Conservation (phyloP, 2,329 filamentous ascomycete species). For the Sporothrix humicola region DNA sequence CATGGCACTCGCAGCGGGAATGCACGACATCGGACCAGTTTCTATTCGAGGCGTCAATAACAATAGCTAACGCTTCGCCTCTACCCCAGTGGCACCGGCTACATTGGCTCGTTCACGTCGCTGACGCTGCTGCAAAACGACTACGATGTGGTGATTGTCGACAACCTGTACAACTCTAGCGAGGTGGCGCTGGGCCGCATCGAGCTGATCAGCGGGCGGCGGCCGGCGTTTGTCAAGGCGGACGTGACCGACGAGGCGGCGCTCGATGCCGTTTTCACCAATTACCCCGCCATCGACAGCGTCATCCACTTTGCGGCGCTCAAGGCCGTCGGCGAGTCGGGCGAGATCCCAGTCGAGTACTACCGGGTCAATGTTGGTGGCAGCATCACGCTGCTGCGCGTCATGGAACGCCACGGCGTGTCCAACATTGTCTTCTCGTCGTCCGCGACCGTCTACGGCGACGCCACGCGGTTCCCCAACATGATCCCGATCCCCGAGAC, state of each 20-base stretch:
- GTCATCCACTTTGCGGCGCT: slow-evolving; percentile 98
- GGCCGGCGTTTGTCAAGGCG: slow-evolving; percentile 80
- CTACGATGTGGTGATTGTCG: slow-evolving; percentile 95
- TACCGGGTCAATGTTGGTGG: slow-evolving; percentile 96
- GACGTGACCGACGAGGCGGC: slow-evolving; percentile 87
- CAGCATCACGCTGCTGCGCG: slow-evolving; percentile 82
- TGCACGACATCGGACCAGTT: neutral
- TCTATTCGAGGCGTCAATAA: neutral
- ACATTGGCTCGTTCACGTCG: slow-evolving; percentile 97
- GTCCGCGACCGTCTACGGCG: slow-evolving; percentile 96
- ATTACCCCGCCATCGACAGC: slow-evolving; percentile 92
- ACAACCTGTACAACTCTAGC: slow-evolving; percentile 97
- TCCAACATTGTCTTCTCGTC: slow-evolving; percentile 98
- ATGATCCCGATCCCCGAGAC: slow-evolving; percentile 99
- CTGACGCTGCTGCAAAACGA: slow-evolving; percentile 90
- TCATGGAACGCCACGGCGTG: slow-evolving; percentile 89
- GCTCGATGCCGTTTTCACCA: slow-evolving; percentile 84
- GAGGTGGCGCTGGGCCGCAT: slow-evolving; percentile 91
- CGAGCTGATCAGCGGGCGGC: slow-evolving; percentile 88
- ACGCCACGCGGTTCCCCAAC: slow-evolving; percentile 91
- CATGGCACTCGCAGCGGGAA: neutral
- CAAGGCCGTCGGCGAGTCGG: slow-evolving; percentile 97
- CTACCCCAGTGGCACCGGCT: slow-evolving; percentile 82
- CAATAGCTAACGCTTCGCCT: slow-evolving; percentile 32
- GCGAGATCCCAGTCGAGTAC: slow-evolving; percentile 93